Evolutionary conservation across 2,329 filamentous ascomycete genomes (phyloP), one percentile per base, ranked within the genome.

Genomic region (Byssoonygena ceratinophila): DNA sequence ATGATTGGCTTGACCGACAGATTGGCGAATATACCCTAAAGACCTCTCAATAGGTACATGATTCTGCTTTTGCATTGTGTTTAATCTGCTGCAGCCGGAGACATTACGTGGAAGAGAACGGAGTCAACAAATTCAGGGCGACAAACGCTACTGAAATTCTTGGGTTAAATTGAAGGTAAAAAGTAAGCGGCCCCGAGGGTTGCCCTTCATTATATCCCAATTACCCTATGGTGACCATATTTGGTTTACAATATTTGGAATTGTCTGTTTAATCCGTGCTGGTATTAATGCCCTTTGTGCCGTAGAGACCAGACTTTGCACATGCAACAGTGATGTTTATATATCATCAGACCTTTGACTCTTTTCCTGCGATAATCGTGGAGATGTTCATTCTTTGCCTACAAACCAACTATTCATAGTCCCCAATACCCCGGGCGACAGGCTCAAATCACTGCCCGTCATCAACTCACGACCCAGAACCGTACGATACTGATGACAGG

Each of bases 1-100:
- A 58, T 56, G 45, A 55, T 61, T 48, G 59, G 58, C 3, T 25
- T 52, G 23, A 43, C 50, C n/a, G 50, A 52, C 5, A 46, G 27
- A 36, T 20, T 52, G 41, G 39, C 49, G 11, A 46, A 52, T 29
- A 52, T 46, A 45, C 49, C 49, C 20, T 52, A 46, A 29, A 4
- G 1, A 4, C 8, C 14, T 49, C 20, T 20, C n/a, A 20, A 9
- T 22, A 32, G 12, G 25, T 9, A 36, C 16, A 25, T 47, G 14
- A 2, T 14, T 34, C 20, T 29, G 8, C 16, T 20, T 22, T 22
- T 23, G 3, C 22, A 29, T 25, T 36, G n/a, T 27, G 9, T 4
- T 20, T 46, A 6, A 14, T 39, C 23, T 36, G 7, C 20, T 36
- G 31, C 3, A 23, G 8, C 23, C 27, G 14, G 32, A 12, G 32